phyloP scores from a whole-genome alignment of 2,329 filamentous ascomycete species.

The Diaporthe capsici region DNA sequence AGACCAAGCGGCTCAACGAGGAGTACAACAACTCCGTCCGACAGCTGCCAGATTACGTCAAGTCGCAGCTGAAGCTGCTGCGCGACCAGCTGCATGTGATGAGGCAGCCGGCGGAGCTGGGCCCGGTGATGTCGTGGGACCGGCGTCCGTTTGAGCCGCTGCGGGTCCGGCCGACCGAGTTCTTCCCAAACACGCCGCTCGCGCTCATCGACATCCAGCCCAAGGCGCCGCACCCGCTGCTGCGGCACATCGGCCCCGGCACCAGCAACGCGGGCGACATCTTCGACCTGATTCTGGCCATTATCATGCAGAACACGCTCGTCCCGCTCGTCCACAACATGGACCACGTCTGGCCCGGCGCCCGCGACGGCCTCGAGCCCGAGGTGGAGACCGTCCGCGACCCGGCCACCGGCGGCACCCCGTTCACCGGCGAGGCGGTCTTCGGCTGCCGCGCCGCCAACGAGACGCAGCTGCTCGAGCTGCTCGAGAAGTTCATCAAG shows the following conservation, averaged over 20 bases:
- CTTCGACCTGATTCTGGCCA: slow-evolving; percentile 65
- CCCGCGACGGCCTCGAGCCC: slow-evolving; percentile 65
- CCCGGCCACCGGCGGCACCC: slow-evolving; percentile 60
- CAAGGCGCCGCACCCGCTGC: slow-evolving; percentile 61
- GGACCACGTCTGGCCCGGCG: slow-evolving; percentile 71
- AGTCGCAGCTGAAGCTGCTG: slow-evolving; percentile 44
- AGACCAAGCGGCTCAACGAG: slow-evolving; percentile 41
- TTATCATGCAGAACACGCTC: slow-evolving; percentile 53
- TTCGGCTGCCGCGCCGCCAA: slow-evolving; percentile 65
- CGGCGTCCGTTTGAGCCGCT: slow-evolving; percentile 80
- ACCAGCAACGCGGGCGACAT: slow-evolving; percentile 61
- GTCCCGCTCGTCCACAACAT: slow-evolving; percentile 55
- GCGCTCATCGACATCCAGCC: slow-evolving; percentile 79
- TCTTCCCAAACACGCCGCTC: slow-evolving; percentile 73
- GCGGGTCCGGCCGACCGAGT: slow-evolving; percentile 69
- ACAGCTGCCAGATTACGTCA: slow-evolving; percentile 53
- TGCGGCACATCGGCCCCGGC: slow-evolving; percentile 60
- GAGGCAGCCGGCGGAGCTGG: slow-evolving; percentile 61
- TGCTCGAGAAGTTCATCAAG: slow-evolving; percentile 71
- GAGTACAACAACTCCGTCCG: slow-evolving; percentile 50
- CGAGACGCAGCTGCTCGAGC: slow-evolving; percentile 67
- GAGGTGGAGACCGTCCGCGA: slow-evolving; percentile 66
- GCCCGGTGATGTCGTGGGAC: slow-evolving; percentile 76
- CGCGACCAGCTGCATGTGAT: slow-evolving; percentile 70
- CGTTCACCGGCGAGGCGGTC: slow-evolving; percentile 54